Evolutionary conservation across 345 rosid species (phyloP).

Genomic region (Melastoma malabathricum): DNA sequence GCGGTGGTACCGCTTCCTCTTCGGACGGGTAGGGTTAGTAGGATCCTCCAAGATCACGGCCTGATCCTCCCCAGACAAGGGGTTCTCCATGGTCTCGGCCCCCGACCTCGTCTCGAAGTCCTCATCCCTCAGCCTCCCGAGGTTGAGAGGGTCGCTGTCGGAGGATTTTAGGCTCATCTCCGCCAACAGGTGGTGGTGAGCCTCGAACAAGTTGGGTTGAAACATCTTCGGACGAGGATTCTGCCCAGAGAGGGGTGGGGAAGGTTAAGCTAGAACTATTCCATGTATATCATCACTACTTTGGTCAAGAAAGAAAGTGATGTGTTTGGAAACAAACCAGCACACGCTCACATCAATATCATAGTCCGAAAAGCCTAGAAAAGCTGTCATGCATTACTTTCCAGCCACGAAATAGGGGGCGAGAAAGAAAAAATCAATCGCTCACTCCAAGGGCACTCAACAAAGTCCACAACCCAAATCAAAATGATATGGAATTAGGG

Average conservation of each 20-base stretch:
- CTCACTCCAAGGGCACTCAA: too few species aligned
- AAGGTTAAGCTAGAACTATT: background rate
- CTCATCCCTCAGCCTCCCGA: conserved; percentile 39
- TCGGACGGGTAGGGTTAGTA: conserved; percentile 17
- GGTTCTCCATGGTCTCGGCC: conserved; percentile 47
- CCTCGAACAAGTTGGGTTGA: conserved; percentile 61
- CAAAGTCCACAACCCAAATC: too few species aligned
- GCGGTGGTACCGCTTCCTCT: conserved; percentile 82
- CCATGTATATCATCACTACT: background rate
- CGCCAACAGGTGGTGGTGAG: conserved; percentile 49
- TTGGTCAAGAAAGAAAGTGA: too few species aligned
- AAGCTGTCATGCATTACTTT: too few species aligned
- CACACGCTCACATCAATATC: too few species aligned
- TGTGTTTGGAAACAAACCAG: too few species aligned
- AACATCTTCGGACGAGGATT: conserved; percentile 28
- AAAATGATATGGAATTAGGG: too few species aligned
- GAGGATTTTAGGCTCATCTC: conserved; percentile 37
- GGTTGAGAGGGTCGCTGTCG: conserved; percentile 36
- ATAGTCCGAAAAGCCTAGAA: too few species aligned
- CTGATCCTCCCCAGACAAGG: conserved; percentile 65
- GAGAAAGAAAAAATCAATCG: too few species aligned
- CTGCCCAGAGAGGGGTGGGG: background rate
- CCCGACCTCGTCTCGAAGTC: conserved; percentile 73
- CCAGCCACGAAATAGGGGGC: too few species aligned
- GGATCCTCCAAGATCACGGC: conserved; percentile 27